Evolutionary conservation across 371 early-diverging fungal species (phyloP), one percentile per base, ranked within the genome.

Genomic region (Agmasoma carcini): DNA sequence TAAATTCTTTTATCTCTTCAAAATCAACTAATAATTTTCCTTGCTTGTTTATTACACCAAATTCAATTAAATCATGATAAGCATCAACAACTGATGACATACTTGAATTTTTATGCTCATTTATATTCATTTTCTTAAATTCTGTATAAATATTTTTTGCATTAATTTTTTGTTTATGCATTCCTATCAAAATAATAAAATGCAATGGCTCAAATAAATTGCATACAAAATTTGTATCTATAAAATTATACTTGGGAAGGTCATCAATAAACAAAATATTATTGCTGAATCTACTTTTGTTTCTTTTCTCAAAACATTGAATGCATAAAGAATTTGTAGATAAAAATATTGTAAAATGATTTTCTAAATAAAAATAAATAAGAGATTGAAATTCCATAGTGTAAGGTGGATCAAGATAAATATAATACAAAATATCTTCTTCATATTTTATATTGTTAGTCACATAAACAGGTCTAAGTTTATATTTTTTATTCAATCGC

Each of bases 331-430:
- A 38, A 17, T 63, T 53, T 14, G 7, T 55, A 2, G 63, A 40
- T 14, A 52, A 33, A 25, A 68, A 43, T 23, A 51, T 15, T 1
- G 63, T 31, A 20, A 51, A 46, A 37, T 51, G 49, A 11, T 41
- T 34, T 17, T 63, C 59, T 40, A 68, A 44, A 38, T 59, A 63
- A 43, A 54, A 55, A 49, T 68, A 68, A 17, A 68, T 7, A 15
- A 55, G 34, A n/a, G 53, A 29, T 31, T 63, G 67, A 19, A 11
- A 17, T 23, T 51, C 20, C 15, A 51, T 56, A 2, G 54, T 19
- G 11, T 14, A 48, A 25, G 11, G 15, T 1, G 9, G 17, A 3
- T 43, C 33, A 19, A 63, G 15, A 27, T 55, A 20, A n/a, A 63
- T 51, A 51, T 63, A 36, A 55, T 58, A 59, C 19, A 67, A 33